Conservation (phyloP, 805 yeast genomes). For the Metschnikowia baotianmanensis region DNA sequence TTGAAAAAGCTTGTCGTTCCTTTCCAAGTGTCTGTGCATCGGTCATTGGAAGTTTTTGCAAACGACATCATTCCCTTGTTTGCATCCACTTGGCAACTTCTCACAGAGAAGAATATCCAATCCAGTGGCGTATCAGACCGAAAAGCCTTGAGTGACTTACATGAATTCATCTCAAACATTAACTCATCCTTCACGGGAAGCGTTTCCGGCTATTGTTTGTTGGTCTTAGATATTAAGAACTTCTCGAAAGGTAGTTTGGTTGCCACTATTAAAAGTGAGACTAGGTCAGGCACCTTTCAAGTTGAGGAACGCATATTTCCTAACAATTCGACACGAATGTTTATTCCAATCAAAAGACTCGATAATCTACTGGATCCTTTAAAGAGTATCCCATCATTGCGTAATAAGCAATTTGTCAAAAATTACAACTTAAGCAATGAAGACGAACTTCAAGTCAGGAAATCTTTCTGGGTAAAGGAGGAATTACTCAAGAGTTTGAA, state of each 20-base stretch:
- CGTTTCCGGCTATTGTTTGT: slow-evolving; percentile 55
- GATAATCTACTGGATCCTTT: slow-evolving; percentile 41
- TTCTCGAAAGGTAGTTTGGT: slow-evolving; percentile 62
- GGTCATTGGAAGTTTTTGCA: slow-evolving; percentile 71
- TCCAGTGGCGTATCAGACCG: background rate
- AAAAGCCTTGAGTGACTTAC: slow-evolving; percentile 27
- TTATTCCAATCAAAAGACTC: slow-evolving; percentile 68
- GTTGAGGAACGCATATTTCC: slow-evolving; percentile 28
- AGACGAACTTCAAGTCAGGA: slow-evolving; percentile 55
- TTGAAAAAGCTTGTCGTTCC: slow-evolving; percentile 66
- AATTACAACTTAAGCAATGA: slow-evolving; percentile 52
- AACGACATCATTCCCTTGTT: slow-evolving; percentile 68
- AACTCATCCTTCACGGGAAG: slow-evolving; percentile 23
- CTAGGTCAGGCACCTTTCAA: slow-evolving; percentile 15
- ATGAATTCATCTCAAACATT: slow-evolving; percentile 26
- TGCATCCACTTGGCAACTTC: slow-evolving; percentile 24
- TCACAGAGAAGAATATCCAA: slow-evolving; percentile 7
- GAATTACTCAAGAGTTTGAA: slow-evolving; percentile 53
- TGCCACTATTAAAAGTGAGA: slow-evolving; percentile 31
- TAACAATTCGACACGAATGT: slow-evolving; percentile 46
- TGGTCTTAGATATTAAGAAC: slow-evolving; percentile 76
- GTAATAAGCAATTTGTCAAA: slow-evolving; percentile 67
- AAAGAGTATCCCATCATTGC: slow-evolving; percentile 64
- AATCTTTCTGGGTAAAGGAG: slow-evolving; percentile 80
- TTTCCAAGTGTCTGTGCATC: slow-evolving; percentile 63